Percentiles rank a stretch among this genome's conserved stretches.
phyloP scores from a whole-genome alignment of 345 rosid genomes.

The Dipteronia sinensis region DNA sequence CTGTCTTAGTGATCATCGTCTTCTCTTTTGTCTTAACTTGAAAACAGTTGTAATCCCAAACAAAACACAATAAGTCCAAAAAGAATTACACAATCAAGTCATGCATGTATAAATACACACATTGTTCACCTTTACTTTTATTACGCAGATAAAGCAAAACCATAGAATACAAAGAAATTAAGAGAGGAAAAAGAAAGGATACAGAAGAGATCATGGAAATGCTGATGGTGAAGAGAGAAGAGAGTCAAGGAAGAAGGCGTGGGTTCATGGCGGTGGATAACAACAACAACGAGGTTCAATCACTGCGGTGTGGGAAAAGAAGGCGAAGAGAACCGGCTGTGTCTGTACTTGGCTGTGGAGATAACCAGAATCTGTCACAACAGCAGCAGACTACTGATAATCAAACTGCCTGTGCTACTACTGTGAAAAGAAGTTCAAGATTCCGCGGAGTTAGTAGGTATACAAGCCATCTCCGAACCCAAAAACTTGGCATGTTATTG shows the following conservation, averaged over 20 bases:
- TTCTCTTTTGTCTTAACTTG: constrained; percentile 17
- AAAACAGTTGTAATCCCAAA: constrained; percentile 16
- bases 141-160: constrained; percentile 7
- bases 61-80: constrained; percentile 22
- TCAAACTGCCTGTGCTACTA: constrained; percentile 37
- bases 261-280: constrained; percentile 2
- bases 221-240: constrained; percentile 45
- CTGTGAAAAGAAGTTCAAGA: constrained; percentile 72
- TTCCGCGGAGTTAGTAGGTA: constrained; percentile 76
- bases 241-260: constrained; percentile 30
- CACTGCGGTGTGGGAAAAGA: constrained; percentile 40
- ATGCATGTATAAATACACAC: neutral
- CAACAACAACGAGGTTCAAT: constrained; percentile 15
- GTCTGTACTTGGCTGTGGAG: constrained; percentile 15
- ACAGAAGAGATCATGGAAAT: constrained; percentile 28
- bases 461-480: neutral
- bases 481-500: neutral
- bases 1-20: constrained; percentile 24
- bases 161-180: neutral
- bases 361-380: constrained; percentile 29
- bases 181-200: neutral
- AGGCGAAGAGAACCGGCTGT: constrained; percentile 42
- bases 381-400: constrained; percentile 33
- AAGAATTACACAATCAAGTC: constrained; percentile 11
- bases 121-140: neutral